Percentiles rank a stretch among this genome's conserved stretches.
Evolutionary conservation across 805 yeast genomes (phyloP).

Genomic region (Spathaspora girioi): DNA sequence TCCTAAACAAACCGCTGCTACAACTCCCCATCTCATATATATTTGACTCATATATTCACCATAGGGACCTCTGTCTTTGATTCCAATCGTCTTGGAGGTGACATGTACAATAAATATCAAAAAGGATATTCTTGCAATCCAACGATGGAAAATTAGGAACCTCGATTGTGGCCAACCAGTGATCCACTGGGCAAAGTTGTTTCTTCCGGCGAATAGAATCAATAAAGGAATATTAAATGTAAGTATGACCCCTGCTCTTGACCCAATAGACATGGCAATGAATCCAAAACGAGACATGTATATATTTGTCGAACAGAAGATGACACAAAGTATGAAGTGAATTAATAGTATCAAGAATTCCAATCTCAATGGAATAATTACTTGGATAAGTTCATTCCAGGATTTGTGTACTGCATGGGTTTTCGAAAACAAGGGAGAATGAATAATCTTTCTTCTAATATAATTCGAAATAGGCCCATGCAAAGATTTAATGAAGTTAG

Average conservation of each 20-base stretch:
- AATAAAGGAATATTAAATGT: conserved; percentile 54
- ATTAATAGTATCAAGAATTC: conserved; percentile 42
- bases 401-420: conserved; percentile 10
- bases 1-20: conserved; percentile 30
- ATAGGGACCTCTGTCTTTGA: conserved; percentile 6
- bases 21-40: conserved; percentile 24
- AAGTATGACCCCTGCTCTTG: conserved; percentile 51
- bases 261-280: conserved; percentile 44
- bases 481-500: conserved; percentile 15
- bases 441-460: conserved; percentile 2
- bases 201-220: conserved; percentile 66
- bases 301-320: conserved; percentile 22
- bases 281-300: conserved; percentile 21
- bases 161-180: conserved; percentile 54
- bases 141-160: conserved; percentile 56
- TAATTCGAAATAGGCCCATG: background rate
- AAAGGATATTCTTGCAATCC: conserved; percentile 45
- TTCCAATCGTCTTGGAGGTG: conserved; percentile 8
- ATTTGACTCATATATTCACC: conserved; percentile 8
- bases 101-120: conserved; percentile 46
- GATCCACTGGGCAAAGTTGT: conserved; percentile 57
- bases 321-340: conserved; percentile 32
- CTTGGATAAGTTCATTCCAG: conserved; percentile 1
- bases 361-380: conserved; percentile 49
- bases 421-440: conserved; percentile 1